Evolutionary conservation across 1,284 basidiomycete species (phyloP), one percentile per base, ranked within the genome.

Genomic region (Puccinia hordei): DNA sequence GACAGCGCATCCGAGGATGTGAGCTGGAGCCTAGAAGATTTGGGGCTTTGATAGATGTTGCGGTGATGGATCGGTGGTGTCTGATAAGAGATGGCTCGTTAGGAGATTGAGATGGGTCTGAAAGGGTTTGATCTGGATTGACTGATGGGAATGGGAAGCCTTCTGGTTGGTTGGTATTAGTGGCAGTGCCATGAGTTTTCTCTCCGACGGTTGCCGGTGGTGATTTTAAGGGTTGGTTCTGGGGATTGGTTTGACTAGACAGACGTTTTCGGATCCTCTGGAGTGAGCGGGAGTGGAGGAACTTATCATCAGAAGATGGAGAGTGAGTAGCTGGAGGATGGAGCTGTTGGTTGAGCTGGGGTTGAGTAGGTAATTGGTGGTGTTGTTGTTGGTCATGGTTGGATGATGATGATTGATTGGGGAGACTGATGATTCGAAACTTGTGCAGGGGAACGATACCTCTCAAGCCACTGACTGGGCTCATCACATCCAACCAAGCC

Each of bases 361-460:
- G 53, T 55, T 55, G 59, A n/a, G 5, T 66, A 6, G 38, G 22
- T 41, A 6, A 12, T 38, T 35, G 41, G 2, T 24, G 1, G 24
- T 22, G 41, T n/a, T n/a, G n/a, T 41, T 41, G 38, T 38, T 35
- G 41, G 2, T 24, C 13, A 41, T 22, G 41, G 30, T 9, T 2
- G 6, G 38, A n/a, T n/a, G n/a, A n/a, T n/a, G n/a, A n/a, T n/a
- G n/a, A 27, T 46, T 44, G 63, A 8, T 66, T 44, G 1, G 63
- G 63, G 38, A 66, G 41, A 46, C 63, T 66, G n/a, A 66, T 44
- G 2, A 66, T 66, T 66, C 63, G 63, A 15, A 66, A 66, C 63
- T 66, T 66, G 38, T 33, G 63, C 6, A 66, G 15, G 41, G 63
- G 63, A 17, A 41, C 63, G 41, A 66, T 66, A 38, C 63, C 63